Base-by-base conservation (phyloP, 805 yeast genomes). In the Isabelozyma pseudorhagii region DNA sequence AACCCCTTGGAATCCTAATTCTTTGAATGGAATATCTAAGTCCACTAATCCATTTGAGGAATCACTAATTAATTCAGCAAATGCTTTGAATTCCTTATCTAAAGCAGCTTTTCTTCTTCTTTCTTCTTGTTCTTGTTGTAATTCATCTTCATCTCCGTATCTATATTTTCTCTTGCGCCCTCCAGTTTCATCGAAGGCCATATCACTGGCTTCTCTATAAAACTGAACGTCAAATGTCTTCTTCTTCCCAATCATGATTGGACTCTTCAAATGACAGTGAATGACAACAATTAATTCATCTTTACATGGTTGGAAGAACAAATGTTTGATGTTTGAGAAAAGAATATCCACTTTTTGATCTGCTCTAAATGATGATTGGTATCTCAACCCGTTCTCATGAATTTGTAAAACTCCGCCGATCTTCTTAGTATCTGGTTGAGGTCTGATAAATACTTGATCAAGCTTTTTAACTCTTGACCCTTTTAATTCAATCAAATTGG, bases 111-210 rank as follows among this genome's bases (percentile, higher is more conserved):
- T 88, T 71, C 97, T 82, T 69, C 93, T 81, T 74, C 97, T 85
- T 72, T 94, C 99, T 68, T 94, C 98, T 71, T 93, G 97, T 73
- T 94, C 99, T 70, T 93, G 97, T 70, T 94, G 98, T 55, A 94
- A 77, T 72, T 94, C 99, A 68, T 94, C 99, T 68, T 94, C 99
- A 67, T 94, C 99, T 44, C 99, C 99, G 65, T 94, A 94, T 62
- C 94, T 73, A 68, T 85, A 86, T 56, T 80, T 81, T 68, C 97
- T 84, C 72, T 89, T 86, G 54, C 97, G 85, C 52, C 90, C 92
- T 55, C 97, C 97, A 15, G 99, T 94, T 71, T 94, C 99, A 69
- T 94, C 99, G 60, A 91, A 91, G 3, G 96, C 84, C 78, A 91
- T 87, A 64, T 94, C 99, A 29, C 96, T 84, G 10, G 97, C 98